These are phyloP conservation scores for Pseudonitzschia pungens DNA, from an alignment of 108 stramenopile genomes.

Conservation along the genomic window DNA sequence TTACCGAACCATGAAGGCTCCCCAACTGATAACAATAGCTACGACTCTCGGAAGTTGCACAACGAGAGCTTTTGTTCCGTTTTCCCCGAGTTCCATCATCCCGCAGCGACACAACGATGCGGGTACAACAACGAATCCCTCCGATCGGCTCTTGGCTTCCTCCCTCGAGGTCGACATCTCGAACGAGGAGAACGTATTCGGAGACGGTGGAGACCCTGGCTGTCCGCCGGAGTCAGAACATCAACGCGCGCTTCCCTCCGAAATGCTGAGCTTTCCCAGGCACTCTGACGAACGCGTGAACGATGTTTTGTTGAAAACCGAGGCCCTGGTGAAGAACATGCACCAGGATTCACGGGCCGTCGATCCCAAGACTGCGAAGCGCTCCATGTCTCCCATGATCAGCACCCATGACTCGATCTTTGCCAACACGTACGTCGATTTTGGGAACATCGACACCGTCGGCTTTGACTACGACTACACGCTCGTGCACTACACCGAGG, in stretches of 20 bases:
- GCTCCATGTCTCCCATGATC: slow-evolving; percentile 5
- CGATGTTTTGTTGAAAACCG: slow-evolving; percentile 57
- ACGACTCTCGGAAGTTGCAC: too few relatives aligned
- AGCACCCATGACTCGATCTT: slow-evolving; percentile 59
- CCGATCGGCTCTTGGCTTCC: slow-evolving; percentile 10
- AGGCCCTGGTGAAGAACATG: slow-evolving; percentile 49
- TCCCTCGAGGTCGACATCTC: slow-evolving; percentile 21
- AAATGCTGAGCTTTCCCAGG: slow-evolving; percentile 45
- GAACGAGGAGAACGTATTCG: slow-evolving; percentile 3
- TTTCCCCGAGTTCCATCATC: too few relatives aligned
- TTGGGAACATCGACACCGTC: slow-evolving; percentile 88
- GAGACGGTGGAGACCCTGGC: neutral
- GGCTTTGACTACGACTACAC: slow-evolving; percentile 98
- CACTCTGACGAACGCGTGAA: slow-evolving; percentile 59
- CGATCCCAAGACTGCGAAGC: slow-evolving; percentile 20
- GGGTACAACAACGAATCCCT: neutral
- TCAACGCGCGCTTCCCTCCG: neutral
- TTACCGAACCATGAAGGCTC: too few relatives aligned
- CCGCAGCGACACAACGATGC: neutral
- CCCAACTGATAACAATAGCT: too few relatives aligned
- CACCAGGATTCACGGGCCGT: slow-evolving; percentile 49
- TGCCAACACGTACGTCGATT: slow-evolving; percentile 90
- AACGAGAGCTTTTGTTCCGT: too few relatives aligned
- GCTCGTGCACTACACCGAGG: slow-evolving; percentile 86
- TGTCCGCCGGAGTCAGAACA: neutral